Evolutionary conservation across 2,329 filamentous ascomycete genomes (phyloP), one percentile per base, ranked within the genome.

Genomic region (Hypomyces rosellus): DNA sequence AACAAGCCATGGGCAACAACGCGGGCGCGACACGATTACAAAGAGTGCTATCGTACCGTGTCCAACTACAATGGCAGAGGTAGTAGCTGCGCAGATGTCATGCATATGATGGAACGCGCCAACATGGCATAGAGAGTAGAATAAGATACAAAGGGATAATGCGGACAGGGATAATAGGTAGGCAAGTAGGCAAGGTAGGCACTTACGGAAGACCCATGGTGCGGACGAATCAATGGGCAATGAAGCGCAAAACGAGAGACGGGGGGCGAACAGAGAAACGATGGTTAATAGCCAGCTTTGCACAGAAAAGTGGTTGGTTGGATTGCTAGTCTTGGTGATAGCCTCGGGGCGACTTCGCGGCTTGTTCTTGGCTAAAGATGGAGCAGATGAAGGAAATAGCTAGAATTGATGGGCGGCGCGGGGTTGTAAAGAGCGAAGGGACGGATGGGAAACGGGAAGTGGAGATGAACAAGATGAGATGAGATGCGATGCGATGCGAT

Each of bases 141-240:
- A 39, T 9, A 18, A 39, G 16, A 39, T n/a, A 39, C 37, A 16
- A 39, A 39, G 16, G 14, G 37, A 18, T 8, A 38, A 39, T 39
- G n/a, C n/a, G 16, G 37, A n/a, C 13, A 25, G 14, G 20, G 22
- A 39, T 43, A 38, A 20, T 20, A 20, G 20, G 20, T 20, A 20
- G 20, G 20, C 5, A 37, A 38, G 42, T 38, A n/a, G n/a, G n/a
- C n/a, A 34, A 34, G 37, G 22, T 25, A 38, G 47, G 40, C 12
- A 53, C 51, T 53, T 44, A 53, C 51, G 51, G 51, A 25, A 50
- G 51, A 45, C 51, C 51, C 51, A 53, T 53, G 44, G 41, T 44
- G 46, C 37, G 25, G n/a, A 34, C 15, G 34, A 34, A 16, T 43
- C 22, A 12, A 13, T 38, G 36, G 16, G 2, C 13, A 18, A 42